Evolutionary conservation across 2,329 filamentous ascomycete species (phyloP), one percentile per base, ranked within the genome.

Genomic region (Colletotrichum sp.): DNA sequence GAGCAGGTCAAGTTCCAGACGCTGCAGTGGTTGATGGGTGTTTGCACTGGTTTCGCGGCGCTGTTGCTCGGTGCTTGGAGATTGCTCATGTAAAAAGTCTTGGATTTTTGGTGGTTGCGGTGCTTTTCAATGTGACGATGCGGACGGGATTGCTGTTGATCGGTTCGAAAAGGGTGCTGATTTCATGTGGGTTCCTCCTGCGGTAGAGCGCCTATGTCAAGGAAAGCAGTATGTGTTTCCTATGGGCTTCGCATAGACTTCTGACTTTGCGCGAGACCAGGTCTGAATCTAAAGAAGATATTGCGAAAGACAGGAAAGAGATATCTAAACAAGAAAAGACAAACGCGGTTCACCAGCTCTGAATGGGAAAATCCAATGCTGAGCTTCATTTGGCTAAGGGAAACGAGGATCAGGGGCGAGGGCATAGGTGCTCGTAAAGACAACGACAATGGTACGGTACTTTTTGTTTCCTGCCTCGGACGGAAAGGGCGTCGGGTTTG

Each of bases 1-100:
- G 97, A 99, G 87, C 95, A 95, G 79, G 97, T 99, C 85, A 99
- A 99, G 89, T 99, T 99, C 86, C 95, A 96, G 83, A 99, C 97
- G 44, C 86, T 99, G 84, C 97, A 99, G 89, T 99, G 97, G 97
- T 88, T 99, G 79, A 98, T 99, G 93, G 96, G 94, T 82, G 95
- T 94, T 52, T 92, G 91, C 81, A 93, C 92, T 1, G 92, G 92
- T 83, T 93, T 93, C 72, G 92, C 92, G 3, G 92, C 92, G 21
- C 84, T 94, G 81, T 83, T 94, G 82, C 87, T 94, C 79, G 92
- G 92, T 92, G 92, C 92, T 78, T 94, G 92, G 92, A 88, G 92
- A 80, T 83, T 94, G 83, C 88, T 94, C 80, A 93, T 93, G 92
- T 94, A 83, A 83, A 71, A 52, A 52, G 44, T 52, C 44, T 13